Percentiles rank a stretch among this genome's conserved stretches.
phyloP scores from a whole-genome alignment of 1,284 basidiomycete species.

The Apiotrichum mycotoxinovorans region DNA sequence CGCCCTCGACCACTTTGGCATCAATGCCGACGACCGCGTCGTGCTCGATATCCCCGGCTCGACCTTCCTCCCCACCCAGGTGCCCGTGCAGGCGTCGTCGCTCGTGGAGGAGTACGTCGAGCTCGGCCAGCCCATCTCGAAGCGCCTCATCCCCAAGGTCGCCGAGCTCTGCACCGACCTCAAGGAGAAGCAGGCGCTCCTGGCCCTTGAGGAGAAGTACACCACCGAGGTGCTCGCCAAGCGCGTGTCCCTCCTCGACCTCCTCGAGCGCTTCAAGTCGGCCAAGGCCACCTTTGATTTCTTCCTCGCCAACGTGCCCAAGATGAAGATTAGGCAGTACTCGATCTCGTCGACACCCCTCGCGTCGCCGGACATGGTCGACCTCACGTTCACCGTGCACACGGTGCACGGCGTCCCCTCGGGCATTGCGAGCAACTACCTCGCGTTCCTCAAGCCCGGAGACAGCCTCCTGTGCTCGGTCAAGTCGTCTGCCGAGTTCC shows the following conservation, averaged over 20 bases:
- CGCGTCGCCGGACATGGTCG: constrained; percentile 52
- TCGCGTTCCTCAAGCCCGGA: constrained; percentile 52
- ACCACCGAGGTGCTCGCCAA: constrained; percentile 33
- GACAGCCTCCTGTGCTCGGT: constrained; percentile 55
- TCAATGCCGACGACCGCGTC: constrained; percentile 22
- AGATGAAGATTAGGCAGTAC: constrained; percentile 25
- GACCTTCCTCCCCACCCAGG: constrained; percentile 47
- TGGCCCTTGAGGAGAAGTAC: constrained; percentile 16
- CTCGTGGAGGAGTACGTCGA: constrained; percentile 55
- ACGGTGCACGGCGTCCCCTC: constrained; percentile 50
- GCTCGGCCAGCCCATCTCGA: constrained; percentile 41
- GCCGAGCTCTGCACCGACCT: constrained; percentile 8
- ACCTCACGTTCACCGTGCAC: constrained; percentile 55
- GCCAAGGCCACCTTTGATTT: constrained; percentile 37
- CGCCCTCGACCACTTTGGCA: constrained; percentile 12
- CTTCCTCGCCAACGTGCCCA: constrained; percentile 20
- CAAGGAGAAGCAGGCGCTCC: constrained; percentile 3
- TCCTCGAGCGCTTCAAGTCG: constrained; percentile 52
- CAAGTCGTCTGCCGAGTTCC: constrained; percentile 54
- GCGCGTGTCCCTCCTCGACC: constrained; percentile 50
- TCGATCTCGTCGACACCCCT: constrained; percentile 57
- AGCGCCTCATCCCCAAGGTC: constrained; percentile 23
- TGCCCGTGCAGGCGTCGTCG: constrained; percentile 47
- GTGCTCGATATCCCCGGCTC: constrained; percentile 12
- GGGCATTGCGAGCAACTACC: constrained; percentile 56